These are phyloP conservation scores for Naematelia aurantialba DNA, from an alignment of 768 basidiomycete species.

Conservation along the genomic window DNA sequence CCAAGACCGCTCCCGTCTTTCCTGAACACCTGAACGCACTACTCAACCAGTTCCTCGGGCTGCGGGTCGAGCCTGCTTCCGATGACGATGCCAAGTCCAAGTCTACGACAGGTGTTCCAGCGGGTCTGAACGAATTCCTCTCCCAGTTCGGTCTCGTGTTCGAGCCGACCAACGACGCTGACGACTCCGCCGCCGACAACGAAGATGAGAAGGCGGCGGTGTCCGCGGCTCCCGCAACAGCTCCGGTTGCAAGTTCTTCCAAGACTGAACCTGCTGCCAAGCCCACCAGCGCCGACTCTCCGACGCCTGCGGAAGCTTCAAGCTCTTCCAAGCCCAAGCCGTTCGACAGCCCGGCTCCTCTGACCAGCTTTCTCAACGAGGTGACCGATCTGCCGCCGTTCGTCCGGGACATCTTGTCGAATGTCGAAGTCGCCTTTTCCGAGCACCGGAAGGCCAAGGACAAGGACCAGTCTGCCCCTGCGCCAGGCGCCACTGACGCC, in stretches of 20 bases:
- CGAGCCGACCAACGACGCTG: conserved; percentile 18
- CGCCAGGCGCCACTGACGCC: conserved; percentile 8
- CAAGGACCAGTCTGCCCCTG: conserved; percentile 5
- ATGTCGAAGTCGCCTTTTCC: conserved; percentile 33
- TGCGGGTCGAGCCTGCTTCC: conserved; percentile 32
- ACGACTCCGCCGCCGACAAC: background rate
- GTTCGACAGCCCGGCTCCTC: conserved; percentile 8
- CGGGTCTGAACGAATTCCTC: conserved; percentile 40
- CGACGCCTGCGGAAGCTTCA: conserved; percentile 8
- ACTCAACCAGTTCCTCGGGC: conserved; percentile 39
- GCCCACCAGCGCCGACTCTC: background rate
- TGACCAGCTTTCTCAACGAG: conserved; percentile 28
- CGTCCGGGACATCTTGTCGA: conserved; percentile 38
- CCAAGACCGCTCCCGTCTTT: conserved; percentile 8
- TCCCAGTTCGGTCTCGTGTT: conserved; percentile 40
- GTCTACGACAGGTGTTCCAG: conserved; percentile 15
- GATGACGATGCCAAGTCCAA: conserved; percentile 6
- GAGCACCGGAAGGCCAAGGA: conserved; percentile 11
- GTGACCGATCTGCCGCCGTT: conserved; percentile 36
- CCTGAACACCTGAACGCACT: conserved; percentile 41
- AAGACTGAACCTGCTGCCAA: conserved; percentile 1
- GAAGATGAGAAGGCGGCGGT: no score
- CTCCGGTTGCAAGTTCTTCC: background rate
- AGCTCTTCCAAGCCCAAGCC: conserved; percentile 9
- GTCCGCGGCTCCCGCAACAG: background rate